phyloP scores from a whole-genome alignment of 2,329 filamentous ascomycete species.

The Curvularia hawaiiensis region DNA sequence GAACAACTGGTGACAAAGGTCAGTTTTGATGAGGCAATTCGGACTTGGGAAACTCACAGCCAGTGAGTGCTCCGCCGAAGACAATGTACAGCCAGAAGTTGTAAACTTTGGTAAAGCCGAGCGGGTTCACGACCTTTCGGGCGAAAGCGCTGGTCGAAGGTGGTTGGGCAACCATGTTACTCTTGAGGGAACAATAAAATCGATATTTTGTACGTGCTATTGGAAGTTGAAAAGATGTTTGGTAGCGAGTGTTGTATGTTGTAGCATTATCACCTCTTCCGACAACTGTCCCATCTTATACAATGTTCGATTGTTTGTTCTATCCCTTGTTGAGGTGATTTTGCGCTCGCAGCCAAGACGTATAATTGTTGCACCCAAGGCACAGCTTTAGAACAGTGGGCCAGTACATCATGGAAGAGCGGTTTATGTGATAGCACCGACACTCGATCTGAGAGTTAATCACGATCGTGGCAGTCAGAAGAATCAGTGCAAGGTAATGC shows the following conservation, averaged over 20 bases:
- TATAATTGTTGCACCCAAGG: no score
- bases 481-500: background rate
- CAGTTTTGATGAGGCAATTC: no score
- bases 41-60: slow-evolving; percentile 11
- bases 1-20: slow-evolving; percentile 16
- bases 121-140: slow-evolving; percentile 37
- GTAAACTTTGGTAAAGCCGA: slow-evolving; percentile 63
- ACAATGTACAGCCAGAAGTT: slow-evolving; percentile 59
- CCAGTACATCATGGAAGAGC: background rate
- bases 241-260: background rate
- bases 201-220: no score
- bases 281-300: background rate
- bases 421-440: background rate
- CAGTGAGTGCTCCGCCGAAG: slow-evolving; percentile 26
- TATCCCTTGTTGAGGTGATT: slow-evolving; percentile 6
- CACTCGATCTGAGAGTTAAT: background rate
- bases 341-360: background rate
- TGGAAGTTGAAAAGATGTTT: background rate
- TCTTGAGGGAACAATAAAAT: background rate
- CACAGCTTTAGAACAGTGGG: background rate
- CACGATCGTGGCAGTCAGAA: background rate
- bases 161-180: slow-evolving; percentile 21
- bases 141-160: slow-evolving; percentile 17
- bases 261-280: background rate
- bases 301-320: background rate